These are phyloP conservation scores for Alloteropsis semialata DNA, from an alignment of 176 grass and related monocot species.

Conservation along the genomic window DNA sequence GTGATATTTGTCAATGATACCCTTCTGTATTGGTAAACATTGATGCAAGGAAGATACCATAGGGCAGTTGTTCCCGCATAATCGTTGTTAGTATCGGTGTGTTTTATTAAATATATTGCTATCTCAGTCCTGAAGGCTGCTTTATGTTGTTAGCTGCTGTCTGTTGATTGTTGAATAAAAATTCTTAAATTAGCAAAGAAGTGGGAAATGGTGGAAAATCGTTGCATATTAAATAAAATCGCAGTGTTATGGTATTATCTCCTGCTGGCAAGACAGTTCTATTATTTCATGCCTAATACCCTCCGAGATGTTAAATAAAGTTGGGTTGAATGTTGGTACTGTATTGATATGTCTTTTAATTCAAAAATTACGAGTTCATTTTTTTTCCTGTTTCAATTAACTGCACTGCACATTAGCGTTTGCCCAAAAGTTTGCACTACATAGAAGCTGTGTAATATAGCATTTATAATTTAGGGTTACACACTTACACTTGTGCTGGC, in stretches of 20 bases:
- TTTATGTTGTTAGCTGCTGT: conserved; percentile 1
- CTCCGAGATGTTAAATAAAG: background rate
- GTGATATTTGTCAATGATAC: background rate
- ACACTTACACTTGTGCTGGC: background rate
- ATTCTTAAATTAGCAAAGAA: background rate
- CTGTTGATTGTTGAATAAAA: no score
- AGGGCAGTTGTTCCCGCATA: background rate
- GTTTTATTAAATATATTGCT: background rate
- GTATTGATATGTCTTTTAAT: background rate
- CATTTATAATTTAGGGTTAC: background rate
- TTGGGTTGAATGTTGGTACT: background rate
- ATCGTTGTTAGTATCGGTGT: background rate
- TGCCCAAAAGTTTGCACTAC: background rate
- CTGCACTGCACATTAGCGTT: background rate
- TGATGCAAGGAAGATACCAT: background rate
- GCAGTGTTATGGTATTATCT: background rate
- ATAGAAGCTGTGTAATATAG: background rate
- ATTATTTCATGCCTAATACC: background rate
- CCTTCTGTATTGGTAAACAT: background rate
- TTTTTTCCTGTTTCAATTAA: background rate
- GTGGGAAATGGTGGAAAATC: background rate
- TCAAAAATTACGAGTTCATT: background rate
- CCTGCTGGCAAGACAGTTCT: background rate
- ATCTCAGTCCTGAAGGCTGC: background rate
- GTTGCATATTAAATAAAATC: conserved; percentile 15